phyloP scores from a whole-genome alignment of 2,329 filamentous ascomycete genomes.

The Aspergillus pseudonomiae region DNA sequence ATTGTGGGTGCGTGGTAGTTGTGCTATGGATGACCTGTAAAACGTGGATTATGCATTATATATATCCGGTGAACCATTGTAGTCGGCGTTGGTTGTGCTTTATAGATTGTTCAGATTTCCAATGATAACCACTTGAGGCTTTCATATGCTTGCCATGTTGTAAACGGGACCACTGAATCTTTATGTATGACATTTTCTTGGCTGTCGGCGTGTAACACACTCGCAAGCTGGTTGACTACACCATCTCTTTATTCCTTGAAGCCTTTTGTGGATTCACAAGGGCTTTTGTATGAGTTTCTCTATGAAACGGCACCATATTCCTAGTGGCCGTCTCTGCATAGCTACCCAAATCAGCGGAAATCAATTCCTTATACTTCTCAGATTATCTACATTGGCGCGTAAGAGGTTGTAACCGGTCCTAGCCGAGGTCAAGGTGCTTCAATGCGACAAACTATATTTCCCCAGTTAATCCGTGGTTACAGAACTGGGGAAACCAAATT shows the following conservation, averaged over 20 bases:
- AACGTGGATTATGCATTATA: neutral
- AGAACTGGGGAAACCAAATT: neutral
- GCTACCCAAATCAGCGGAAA: neutral
- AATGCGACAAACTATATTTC: neutral
- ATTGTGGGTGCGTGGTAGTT: constrained; percentile 38
- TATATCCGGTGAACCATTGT: neutral
- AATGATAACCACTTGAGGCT: neutral
- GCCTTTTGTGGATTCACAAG: neutral
- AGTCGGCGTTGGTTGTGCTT: neutral
- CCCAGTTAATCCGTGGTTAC: neutral
- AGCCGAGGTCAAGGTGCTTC: neutral
- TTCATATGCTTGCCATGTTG: neutral
- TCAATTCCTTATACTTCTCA: neutral
- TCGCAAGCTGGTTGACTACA: neutral
- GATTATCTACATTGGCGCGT: neutral
- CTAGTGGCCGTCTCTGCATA: neutral
- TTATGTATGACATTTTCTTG: neutral
- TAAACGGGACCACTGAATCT: neutral
- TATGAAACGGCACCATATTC: neutral
- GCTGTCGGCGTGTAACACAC: neutral
- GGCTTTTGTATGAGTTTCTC: neutral
- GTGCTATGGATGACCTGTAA: neutral
- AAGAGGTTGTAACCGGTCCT: neutral
- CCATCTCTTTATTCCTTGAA: neutral
- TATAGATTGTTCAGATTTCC: neutral